Percentiles rank a stretch among this genome's conserved stretches.
phyloP scores from a whole-genome alignment of 805 yeast species.

The Candida easanensis region DNA sequence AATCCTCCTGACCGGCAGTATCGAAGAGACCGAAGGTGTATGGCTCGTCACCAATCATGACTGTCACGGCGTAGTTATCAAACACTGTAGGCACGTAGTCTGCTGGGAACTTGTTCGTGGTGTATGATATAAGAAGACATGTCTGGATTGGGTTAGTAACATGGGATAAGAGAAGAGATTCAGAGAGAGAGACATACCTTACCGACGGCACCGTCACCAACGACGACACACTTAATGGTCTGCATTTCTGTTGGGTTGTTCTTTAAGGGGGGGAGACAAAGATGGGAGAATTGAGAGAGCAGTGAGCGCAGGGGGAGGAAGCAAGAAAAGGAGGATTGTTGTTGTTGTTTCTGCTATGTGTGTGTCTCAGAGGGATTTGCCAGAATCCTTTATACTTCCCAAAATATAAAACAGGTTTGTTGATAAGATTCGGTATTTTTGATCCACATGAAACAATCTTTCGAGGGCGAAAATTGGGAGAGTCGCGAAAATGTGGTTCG shows the following conservation, averaged over 20 bases:
- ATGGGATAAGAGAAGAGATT: not conserved
- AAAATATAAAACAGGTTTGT: not conserved
- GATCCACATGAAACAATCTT: not conserved
- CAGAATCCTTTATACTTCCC: not conserved
- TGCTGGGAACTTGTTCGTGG: conserved; percentile 95
- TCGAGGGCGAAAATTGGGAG: too few species aligned
- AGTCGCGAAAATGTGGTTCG: not conserved
- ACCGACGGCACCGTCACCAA: conserved; percentile 99
- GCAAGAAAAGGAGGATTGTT: not conserved
- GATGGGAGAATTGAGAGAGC: too few species aligned
- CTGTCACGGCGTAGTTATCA: conserved; percentile 92
- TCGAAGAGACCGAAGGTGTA: conserved; percentile 96
- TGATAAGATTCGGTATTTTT: conserved; percentile 2
- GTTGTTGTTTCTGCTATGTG: too few species aligned
- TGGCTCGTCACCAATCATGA: conserved; percentile 97
- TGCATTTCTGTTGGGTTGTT: conserved; percentile 32
- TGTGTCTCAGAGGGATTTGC: not conserved
- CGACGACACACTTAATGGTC: conserved; percentile 90
- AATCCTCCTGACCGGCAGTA: conserved; percentile 99
- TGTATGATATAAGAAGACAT: conserved; percentile 90
- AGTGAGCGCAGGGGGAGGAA: not conserved
- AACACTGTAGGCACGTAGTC: conserved; percentile 99
- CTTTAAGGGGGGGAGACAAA: not conserved
- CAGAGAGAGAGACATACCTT: conserved; percentile 39
- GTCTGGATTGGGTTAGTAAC: conserved; percentile 43